Evolutionary conservation across 2,329 filamentous ascomycete species (phyloP), one percentile per base, ranked within the genome.

Genomic region (Verticillium isaacii): DNA sequence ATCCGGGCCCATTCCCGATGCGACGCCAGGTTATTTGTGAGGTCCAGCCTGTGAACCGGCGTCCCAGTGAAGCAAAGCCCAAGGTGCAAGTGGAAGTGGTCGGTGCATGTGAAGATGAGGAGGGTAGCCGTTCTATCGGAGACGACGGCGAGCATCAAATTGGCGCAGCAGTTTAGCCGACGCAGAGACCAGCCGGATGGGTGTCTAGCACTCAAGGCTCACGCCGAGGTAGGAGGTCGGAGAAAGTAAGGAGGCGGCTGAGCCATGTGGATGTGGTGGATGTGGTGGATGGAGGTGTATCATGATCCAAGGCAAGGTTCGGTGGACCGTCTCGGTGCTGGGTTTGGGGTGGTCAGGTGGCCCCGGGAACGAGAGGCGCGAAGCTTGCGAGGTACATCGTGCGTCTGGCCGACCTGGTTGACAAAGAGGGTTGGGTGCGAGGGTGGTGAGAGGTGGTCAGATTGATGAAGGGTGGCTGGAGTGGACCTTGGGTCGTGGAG

Each of bases 1-100:
- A 69, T 69, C 65, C 61, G 66, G 45, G n/a, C 45, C 45, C 45
- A 19, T 52, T 25, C 2, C 45, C 45, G 45, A 52, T 52, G 19
- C 19, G 45, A 52, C 45, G 8, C 45, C 45, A 52, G 23, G 19
- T 52, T 25, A 8, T 23, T 52, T 11, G 19, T 52, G 19, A 52
- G 45, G n/a, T 19, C 8, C 23, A 23, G 45, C 23, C n/a, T 52
- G 19, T 5, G 12, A 25, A 52, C 19, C 15, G 39, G 15, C 17
- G 7, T 45, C 19, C 17, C 8, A 29, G 29, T 29, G 29, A 29
- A 29, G 29, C 5, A 29, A 29, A 29, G 29, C 29, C 29, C 29
- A 29, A 29, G 29, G 29, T 6, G 29, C 29, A 29, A 6, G 29
- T 29, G 29, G 29, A 29, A 29, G 29, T 29, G 29, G 19, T 52